These are phyloP conservation scores for Backusella mclennaniae DNA, from an alignment of 192 early-diverging fungal species.

Conservation along the genomic window DNA sequence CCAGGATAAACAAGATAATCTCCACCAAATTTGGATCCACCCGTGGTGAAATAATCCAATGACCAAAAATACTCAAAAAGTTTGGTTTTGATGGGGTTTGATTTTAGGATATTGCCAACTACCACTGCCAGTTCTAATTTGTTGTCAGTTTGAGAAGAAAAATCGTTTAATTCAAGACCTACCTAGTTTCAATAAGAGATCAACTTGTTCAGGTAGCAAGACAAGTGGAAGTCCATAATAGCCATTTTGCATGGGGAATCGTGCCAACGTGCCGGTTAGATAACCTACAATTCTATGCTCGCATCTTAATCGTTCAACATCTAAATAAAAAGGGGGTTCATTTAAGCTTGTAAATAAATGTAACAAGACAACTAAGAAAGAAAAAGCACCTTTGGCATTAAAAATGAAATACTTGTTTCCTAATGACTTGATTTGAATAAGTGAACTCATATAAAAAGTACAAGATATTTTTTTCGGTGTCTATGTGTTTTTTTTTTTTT, in stretches of 20 bases:
- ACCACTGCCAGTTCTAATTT: neutral
- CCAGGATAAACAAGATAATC: slow-evolving; percentile 83
- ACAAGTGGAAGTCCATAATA: slow-evolving; percentile 72
- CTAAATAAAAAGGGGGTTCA: slow-evolving; percentile 19
- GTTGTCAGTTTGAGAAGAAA: neutral
- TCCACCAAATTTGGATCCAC: slow-evolving; percentile 83
- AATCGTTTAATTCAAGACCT: neutral
- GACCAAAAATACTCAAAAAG: slow-evolving; percentile 69
- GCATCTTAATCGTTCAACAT: slow-evolving; percentile 52
- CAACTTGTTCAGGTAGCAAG: slow-evolving; percentile 73
- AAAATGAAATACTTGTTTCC: slow-evolving; percentile 22
- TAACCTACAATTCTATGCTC: slow-evolving; percentile 64
- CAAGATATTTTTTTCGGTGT: neutral
- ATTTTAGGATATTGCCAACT: neutral
- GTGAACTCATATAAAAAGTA: neutral
- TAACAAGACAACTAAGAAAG: too few species aligned
- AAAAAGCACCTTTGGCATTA: slow-evolving; percentile 15
- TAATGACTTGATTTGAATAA: slow-evolving; percentile 7
- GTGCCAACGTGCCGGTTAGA: slow-evolving; percentile 64
- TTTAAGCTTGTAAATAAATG: neutral
- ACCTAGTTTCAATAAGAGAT: slow-evolving; percentile 50
- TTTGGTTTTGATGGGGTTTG: slow-evolving; percentile 23
- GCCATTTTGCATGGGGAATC: slow-evolving; percentile 72
- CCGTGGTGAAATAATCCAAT: slow-evolving; percentile 64
- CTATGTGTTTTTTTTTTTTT: too few species aligned